Percentiles rank a stretch among this genome's conserved stretches.
These are phyloP conservation scores for Russula virescens DNA, from an alignment of 768 basidiomycete species.

Conservation along the genomic window DNA sequence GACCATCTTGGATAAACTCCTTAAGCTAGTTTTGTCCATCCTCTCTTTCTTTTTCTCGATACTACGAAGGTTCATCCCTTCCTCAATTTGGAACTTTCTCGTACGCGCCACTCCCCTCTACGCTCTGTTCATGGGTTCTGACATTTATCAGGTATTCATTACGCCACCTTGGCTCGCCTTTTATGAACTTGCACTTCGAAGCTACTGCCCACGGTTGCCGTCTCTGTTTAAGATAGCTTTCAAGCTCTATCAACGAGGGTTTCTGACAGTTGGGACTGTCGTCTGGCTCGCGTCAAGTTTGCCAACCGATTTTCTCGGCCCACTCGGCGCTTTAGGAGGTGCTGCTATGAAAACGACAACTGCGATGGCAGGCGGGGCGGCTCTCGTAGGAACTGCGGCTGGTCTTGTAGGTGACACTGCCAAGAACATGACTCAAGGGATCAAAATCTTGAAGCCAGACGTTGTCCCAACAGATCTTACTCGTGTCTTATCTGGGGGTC, in stretches of 20 bases:
- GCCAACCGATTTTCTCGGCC: conserved; percentile 1
- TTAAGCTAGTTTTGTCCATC: not conserved
- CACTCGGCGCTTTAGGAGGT: not conserved
- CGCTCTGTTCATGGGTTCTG: not conserved
- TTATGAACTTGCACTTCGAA: conserved; percentile 16
- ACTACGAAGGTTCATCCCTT: conserved; percentile 2
- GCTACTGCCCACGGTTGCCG: conserved; percentile 2
- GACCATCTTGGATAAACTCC: not conserved
- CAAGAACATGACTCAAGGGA: not conserved
- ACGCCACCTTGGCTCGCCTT: conserved; percentile 8
- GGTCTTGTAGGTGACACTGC: not conserved
- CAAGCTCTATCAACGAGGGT: conserved; percentile 3
- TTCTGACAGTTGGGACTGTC: conserved; percentile 2
- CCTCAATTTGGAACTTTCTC: not conserved
- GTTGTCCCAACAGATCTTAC: not conserved
- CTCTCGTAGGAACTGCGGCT: conserved; percentile 1
- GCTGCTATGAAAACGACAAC: conserved; percentile 3
- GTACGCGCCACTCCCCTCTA: not conserved
- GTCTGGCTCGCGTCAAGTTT: conserved; percentile 15
- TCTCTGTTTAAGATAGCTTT: conserved; percentile 1
- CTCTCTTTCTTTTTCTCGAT: conserved; percentile 1
- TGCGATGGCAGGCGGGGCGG: not conserved
- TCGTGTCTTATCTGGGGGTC: not conserved
- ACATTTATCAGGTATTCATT: conserved; percentile 1
- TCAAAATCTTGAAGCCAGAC: too few relatives aligned